Percentiles rank a stretch among this genome's conserved stretches.
phyloP scores from a whole-genome alignment of 2,329 filamentous ascomycete genomes.

The Talaromyces sp. region DNA sequence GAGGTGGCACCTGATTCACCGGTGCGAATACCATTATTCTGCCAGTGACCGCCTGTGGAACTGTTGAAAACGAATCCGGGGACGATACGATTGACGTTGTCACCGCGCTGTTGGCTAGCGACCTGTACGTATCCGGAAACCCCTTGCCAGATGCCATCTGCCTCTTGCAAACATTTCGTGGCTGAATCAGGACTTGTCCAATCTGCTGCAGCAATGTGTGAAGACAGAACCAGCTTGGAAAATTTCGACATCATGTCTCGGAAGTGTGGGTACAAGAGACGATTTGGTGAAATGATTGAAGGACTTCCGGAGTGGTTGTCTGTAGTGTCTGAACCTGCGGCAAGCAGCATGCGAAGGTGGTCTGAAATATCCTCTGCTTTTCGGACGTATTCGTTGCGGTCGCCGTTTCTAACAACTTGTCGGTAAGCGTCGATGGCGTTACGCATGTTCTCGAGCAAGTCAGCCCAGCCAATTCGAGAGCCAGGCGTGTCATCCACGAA shows the following conservation, averaged over 20 bases:
- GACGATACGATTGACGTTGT: slow-evolving; percentile 86
- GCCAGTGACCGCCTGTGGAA: slow-evolving; percentile 82
- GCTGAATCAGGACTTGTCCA: slow-evolving; percentile 92
- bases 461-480: slow-evolving; percentile 80
- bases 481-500: slow-evolving; percentile 89
- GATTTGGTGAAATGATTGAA: slow-evolving; percentile 98
- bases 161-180: slow-evolving; percentile 92
- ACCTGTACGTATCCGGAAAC: slow-evolving; percentile 97
- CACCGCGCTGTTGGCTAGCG: slow-evolving; percentile 85
- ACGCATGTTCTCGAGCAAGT: slow-evolving; percentile 89
- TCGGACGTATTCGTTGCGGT: slow-evolving; percentile 85
- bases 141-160: slow-evolving; percentile 90
- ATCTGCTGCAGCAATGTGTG: slow-evolving; percentile 93
- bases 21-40: slow-evolving; percentile 59
- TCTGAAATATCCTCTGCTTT: slow-evolving; percentile 98
- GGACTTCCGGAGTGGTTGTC: slow-evolving; percentile 98
- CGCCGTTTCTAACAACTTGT: slow-evolving; percentile 78
- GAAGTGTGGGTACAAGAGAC: slow-evolving; percentile 94
- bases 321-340: slow-evolving; percentile 91
- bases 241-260: slow-evolving; percentile 99
- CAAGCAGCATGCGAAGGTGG: slow-evolving; percentile 86
- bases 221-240: slow-evolving; percentile 97
- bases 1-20: slow-evolving; percentile 64
- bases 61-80: slow-evolving; percentile 91
- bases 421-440: slow-evolving; percentile 84